Conservation (phyloP, 306 rosid species). For the Corylus avellana region DNA sequence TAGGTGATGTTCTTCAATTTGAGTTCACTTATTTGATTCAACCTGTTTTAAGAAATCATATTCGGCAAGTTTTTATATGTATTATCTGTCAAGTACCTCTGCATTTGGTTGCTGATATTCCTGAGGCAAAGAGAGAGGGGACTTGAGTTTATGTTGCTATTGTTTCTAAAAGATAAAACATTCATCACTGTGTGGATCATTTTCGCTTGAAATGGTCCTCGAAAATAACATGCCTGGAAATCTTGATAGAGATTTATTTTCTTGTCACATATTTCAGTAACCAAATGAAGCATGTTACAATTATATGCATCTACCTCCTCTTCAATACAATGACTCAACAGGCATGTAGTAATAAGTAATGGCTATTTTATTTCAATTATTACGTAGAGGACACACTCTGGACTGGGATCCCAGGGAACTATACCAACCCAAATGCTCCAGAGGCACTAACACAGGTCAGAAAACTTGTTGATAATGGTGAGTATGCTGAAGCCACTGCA, state of each 20-base stretch:
- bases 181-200: background rate
- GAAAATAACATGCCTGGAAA: background rate
- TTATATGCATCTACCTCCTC: background rate
- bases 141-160: background rate
- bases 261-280: background rate
- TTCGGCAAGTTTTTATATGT: background rate
- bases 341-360: background rate
- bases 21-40: background rate
- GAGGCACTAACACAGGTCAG: constrained; percentile 65
- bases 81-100: background rate
- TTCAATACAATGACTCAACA: background rate
- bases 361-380: constrained; percentile 12
- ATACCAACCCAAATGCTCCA: constrained; percentile 74
- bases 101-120: background rate
- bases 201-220: background rate
- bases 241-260: background rate
- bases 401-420: constrained; percentile 81
- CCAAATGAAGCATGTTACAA: no score
- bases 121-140: background rate
- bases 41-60: background rate
- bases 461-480: constrained; percentile 71
- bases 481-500: constrained; percentile 70
- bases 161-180: background rate
- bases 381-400: constrained; percentile 84
- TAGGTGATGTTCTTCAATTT: background rate